These are phyloP conservation scores for Podospora tetraspora DNA, from an alignment of 495 filamentous ascomycete genomes.

Conservation along the genomic window DNA sequence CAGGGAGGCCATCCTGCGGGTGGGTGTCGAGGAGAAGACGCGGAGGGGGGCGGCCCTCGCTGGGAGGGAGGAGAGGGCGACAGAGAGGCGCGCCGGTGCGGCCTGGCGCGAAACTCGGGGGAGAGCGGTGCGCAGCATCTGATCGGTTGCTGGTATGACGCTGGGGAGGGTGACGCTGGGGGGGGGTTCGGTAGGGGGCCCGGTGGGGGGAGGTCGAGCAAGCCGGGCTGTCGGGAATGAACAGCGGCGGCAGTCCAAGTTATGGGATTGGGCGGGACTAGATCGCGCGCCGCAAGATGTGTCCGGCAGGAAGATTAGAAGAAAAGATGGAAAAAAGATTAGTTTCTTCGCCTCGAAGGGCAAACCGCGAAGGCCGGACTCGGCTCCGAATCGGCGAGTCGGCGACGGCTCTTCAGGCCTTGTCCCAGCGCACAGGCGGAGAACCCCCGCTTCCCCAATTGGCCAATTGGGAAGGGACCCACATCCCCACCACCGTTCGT, in stretches of 20 bases:
- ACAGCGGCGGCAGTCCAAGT: background rate
- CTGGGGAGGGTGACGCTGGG: background rate
- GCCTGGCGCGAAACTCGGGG: constrained; percentile 25
- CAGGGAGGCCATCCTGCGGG: constrained; percentile 26
- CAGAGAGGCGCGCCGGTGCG: constrained; percentile 9
- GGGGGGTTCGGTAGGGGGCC: background rate
- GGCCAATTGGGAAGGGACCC: constrained; percentile 23
- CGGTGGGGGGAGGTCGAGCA: background rate
- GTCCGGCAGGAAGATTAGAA: background rate
- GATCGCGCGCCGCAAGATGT: background rate
- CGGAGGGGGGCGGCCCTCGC: constrained; percentile 14
- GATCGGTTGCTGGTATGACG: background rate
- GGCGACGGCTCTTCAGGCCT: background rate
- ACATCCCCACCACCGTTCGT: constrained; percentile 20
- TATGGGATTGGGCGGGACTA: background rate
- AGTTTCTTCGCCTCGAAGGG: background rate
- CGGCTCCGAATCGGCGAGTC: background rate
- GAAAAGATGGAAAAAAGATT: background rate
- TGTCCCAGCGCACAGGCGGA: background rate
- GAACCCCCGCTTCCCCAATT: constrained; percentile 17
- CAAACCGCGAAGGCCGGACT: background rate
- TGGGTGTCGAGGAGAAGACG: constrained; percentile 19
- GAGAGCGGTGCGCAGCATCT: constrained; percentile 29
- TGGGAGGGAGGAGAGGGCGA: constrained; percentile 15
- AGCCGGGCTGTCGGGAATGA: background rate